phyloP scores from a whole-genome alignment of 768 basidiomycete genomes.

The Tricholoma sp. region DNA sequence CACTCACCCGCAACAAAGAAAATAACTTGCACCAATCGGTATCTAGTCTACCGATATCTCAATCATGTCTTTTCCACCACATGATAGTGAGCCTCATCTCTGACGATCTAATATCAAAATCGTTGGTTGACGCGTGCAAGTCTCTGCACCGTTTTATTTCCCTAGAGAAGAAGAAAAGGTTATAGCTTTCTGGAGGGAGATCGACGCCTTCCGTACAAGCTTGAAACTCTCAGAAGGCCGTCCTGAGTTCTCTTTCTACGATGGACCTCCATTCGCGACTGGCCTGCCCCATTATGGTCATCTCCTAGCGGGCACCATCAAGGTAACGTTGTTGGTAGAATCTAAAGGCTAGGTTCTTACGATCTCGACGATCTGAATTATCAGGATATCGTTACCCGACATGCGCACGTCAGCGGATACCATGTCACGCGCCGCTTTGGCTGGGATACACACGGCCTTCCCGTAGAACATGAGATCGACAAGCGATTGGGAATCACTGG shows the following conservation, averaged over 20 bases:
- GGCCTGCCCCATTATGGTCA: constrained; percentile 97
- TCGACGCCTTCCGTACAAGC: constrained; percentile 95
- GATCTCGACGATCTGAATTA: not conserved
- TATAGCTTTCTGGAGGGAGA: constrained; percentile 87
- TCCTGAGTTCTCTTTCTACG: constrained; percentile 92
- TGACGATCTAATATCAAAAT: not conserved
- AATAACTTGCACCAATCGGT: not conserved
- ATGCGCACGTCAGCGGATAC: constrained; percentile 89
- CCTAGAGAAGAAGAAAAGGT: constrained; percentile 89
- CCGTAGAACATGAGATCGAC: constrained; percentile 99
- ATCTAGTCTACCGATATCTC: not conserved
- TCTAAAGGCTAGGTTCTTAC: not conserved
- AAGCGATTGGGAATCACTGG: constrained; percentile 90
- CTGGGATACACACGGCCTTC: constrained; percentile 98
- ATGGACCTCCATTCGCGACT: constrained; percentile 96
- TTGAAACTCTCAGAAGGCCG: constrained; percentile 88
- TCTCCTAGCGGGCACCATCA: constrained; percentile 88
- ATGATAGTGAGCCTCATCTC: constrained; percentile 66
- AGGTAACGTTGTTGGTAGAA: constrained; percentile 40
- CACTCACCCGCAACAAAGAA: not conserved
- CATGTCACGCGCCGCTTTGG: constrained; percentile 94
- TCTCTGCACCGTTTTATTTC: constrained; percentile 76
- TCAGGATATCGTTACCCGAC: constrained; percentile 96
- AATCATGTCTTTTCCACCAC: constrained; percentile 61
- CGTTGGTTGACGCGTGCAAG: constrained; percentile 31